Conservation (phyloP, 371 early-diverging fungal species). For the Mortierella polycephala region DNA sequence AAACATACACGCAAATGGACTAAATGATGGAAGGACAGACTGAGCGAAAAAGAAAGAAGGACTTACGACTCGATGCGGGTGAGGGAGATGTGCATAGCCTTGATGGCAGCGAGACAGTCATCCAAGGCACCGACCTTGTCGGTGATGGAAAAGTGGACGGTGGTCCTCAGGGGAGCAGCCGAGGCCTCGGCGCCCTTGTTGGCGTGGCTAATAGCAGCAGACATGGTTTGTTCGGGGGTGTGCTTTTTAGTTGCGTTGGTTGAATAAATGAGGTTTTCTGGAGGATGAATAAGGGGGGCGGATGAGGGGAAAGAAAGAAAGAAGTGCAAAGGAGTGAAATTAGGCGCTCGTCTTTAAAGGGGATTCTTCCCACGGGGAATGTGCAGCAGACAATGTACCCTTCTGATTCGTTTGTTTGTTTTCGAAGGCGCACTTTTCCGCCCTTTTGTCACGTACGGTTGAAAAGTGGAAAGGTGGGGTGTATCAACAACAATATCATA, state of each 20-base stretch:
- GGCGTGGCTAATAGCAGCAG: constrained; percentile 31
- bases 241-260: neutral
- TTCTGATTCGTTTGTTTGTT: no score
- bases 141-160: constrained; percentile 80
- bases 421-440: no score
- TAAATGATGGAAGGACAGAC: neutral
- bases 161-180: constrained; percentile 41
- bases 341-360: no score
- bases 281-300: neutral
- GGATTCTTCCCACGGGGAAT: no score
- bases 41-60: constrained; percentile 37
- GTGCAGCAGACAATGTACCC: no score
- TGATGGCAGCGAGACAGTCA: constrained; percentile 81
- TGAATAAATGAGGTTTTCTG: neutral
- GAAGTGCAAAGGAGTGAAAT: neutral
- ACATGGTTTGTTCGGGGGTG: constrained; percentile 9
- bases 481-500: no score
- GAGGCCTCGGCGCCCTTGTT: constrained; percentile 45
- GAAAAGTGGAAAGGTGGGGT: no score
- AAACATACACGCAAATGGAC: neutral
- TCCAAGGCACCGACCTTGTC: constrained; percentile 92
- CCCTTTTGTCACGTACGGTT: no score
- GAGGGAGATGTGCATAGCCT: constrained; percentile 81
- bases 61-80: constrained; percentile 91
- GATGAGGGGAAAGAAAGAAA: neutral